Conservation (phyloP, 768 basidiomycete species). For the Boletus rubropictus region DNA sequence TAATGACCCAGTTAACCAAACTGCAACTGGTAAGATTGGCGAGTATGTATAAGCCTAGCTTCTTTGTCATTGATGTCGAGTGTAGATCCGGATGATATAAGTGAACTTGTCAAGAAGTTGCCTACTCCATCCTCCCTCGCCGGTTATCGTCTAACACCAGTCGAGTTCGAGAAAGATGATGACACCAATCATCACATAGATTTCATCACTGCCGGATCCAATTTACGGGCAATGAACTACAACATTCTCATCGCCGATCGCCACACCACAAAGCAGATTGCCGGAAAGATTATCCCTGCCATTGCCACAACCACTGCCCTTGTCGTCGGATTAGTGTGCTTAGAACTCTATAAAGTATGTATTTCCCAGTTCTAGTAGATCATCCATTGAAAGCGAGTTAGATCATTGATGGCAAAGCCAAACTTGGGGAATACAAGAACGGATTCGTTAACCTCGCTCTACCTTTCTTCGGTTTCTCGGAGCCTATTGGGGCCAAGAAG, state of each 20-base stretch:
- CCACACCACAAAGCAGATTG: slow-evolving; percentile 95
- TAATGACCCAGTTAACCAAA: slow-evolving; percentile 75
- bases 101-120: slow-evolving; percentile 58
- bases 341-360: slow-evolving; percentile 91
- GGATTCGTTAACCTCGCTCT: slow-evolving; percentile 96
- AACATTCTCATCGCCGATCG: slow-evolving; percentile 79
- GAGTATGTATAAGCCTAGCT: neutral
- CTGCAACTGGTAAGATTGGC: slow-evolving; percentile 21
- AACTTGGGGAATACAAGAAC: slow-evolving; percentile 95
- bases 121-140: slow-evolving; percentile 88
- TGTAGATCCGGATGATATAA: slow-evolving; percentile 45
- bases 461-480: slow-evolving; percentile 99
- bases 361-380: neutral
- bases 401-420: slow-evolving; percentile 94
- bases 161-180: slow-evolving; percentile 99
- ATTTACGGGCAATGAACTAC: slow-evolving; percentile 94
- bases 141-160: slow-evolving; percentile 92
- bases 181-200: slow-evolving; percentile 98
- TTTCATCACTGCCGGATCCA: slow-evolving; percentile 97
- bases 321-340: slow-evolving; percentile 90
- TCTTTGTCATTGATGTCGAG: slow-evolving; percentile 3
- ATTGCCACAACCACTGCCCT: slow-evolving; percentile 98
- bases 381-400: slow-evolving; percentile 27
- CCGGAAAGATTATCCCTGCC: slow-evolving; percentile 98
- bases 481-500: slow-evolving; percentile 87